Evolutionary conservation across 768 basidiomycete genomes (phyloP), one percentile per base, ranked within the genome.

Genomic region (Panellus pusillus): DNA sequence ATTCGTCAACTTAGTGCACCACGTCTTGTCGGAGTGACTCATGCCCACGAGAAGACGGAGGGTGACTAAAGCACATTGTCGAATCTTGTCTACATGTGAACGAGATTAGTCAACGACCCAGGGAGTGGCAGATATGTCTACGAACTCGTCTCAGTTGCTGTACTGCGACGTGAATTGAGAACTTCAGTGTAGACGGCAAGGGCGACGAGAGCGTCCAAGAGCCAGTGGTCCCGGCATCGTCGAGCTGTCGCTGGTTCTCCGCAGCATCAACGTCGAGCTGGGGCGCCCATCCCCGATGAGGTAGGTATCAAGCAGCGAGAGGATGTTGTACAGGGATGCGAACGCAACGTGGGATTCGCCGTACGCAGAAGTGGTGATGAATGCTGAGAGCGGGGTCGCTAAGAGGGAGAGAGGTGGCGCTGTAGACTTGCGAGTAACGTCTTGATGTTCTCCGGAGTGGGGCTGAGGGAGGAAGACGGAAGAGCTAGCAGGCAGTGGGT

Each of bases 31-130:
- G 19, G 77, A 77, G 61, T 91, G 87, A 0, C 87, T 89, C 8
- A 91, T 69, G 45, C 81, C 86, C 51, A 91, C 83, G 35, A 91
- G 78, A 12, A 89, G 80, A 1, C 88, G 82, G 5, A 91, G 73
- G 2, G 77, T 70, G 1, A 79, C 72, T 42, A 86, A 82, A 32
- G 84, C 65, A 54, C 84, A 87, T 59, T 70, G 73, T 46, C 69
- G 69, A 5, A 74, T 78, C 74, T 66, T 68, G 32, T 40, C 39
- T 48, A 47, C 47, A 17, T 24, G 6, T 24, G 24, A 24, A 24
- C 24, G 24, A 24, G 24, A 24, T 24, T 24, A 24, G 32, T 29
- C 6, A 44, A 29, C 17, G 24, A 46, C 15, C 12, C 19, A 14
- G 14, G 12, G 36, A 39, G 12, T 7, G 29, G 35, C 32, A 37